Conservation (phyloP, 116 monocot genomes). For the Trichopus zeylanicus region DNA sequence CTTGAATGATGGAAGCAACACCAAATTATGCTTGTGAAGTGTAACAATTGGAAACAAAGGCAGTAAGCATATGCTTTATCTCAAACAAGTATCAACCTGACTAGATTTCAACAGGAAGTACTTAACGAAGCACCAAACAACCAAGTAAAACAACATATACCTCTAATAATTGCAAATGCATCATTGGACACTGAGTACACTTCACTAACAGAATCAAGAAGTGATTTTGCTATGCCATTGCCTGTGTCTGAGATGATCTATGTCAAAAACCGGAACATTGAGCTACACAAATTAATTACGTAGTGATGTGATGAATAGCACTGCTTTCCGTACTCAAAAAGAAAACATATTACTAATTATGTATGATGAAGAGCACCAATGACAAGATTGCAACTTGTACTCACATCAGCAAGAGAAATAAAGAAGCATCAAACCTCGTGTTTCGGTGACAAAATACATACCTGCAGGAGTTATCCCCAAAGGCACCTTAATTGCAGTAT, state of each 20-base stretch:
- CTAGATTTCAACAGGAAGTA: no score
- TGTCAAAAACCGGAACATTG: neutral
- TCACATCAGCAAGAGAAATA: neutral
- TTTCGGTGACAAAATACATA: neutral
- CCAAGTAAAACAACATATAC: slow-evolving; percentile 16
- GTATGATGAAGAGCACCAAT: no score
- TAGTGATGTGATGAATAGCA: no score
- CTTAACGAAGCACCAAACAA: no score
- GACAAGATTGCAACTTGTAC: no score
- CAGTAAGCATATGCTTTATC: neutral
- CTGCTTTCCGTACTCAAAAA: no score
- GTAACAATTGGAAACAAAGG: neutral
- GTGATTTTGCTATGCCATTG: slow-evolving; percentile 92
- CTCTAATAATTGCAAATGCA: slow-evolving; percentile 66
- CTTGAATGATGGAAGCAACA: slow-evolving; percentile 75
- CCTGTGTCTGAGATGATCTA: slow-evolving; percentile 52
- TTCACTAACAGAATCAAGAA: slow-evolving; percentile 50
- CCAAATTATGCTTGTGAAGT: slow-evolving; percentile 38
- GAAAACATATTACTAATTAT: no score
- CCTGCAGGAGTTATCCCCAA: slow-evolving; percentile 91
- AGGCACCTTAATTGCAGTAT: slow-evolving; percentile 65
- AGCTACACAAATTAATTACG: neutral
- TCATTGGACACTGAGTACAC: slow-evolving; percentile 52
- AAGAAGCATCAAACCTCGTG: neutral
- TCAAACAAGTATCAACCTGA: neutral